phyloP scores from a whole-genome alignment of 768 basidiomycete species.

The Pulveroboletus sp. region DNA sequence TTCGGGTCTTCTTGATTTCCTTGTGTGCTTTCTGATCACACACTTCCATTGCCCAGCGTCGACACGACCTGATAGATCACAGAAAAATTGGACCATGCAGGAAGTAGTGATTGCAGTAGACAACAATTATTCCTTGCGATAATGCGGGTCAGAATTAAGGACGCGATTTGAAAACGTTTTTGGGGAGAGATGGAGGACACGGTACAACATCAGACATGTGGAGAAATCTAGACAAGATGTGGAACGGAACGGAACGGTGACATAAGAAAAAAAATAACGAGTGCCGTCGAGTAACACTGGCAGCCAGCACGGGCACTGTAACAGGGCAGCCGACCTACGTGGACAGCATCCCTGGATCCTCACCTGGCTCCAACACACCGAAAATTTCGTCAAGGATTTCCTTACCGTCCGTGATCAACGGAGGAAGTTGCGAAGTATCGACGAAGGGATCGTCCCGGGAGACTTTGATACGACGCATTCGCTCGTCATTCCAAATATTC shows the following conservation, averaged over 20 bases:
- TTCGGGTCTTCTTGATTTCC: background rate
- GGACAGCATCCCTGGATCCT: slow-evolving; percentile 75
- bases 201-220: slow-evolving; percentile 10
- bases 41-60: background rate
- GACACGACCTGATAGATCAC: background rate
- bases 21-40: background rate
- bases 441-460: slow-evolving; percentile 52
- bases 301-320: background rate
- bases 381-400: slow-evolving; percentile 80
- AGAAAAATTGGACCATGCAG: background rate
- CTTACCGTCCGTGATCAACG: slow-evolving; percentile 66
- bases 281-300: background rate
- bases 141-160: background rate
- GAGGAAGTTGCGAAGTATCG: slow-evolving; percentile 50
- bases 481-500: slow-evolving; percentile 85
- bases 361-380: slow-evolving; percentile 40
- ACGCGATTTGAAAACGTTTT: background rate
- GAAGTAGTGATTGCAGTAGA: slow-evolving; percentile 2
- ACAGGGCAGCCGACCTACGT: slow-evolving; percentile 37
- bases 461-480: slow-evolving; percentile 59
- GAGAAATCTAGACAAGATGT: slow-evolving; percentile 9
- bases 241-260: background rate
- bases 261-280: background rate
- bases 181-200: background rate
- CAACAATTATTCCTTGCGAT: slow-evolving; percentile 1